Base-by-base conservation (phyloP, 345 rosid species). In the Rubroshorea leprosula region DNA sequence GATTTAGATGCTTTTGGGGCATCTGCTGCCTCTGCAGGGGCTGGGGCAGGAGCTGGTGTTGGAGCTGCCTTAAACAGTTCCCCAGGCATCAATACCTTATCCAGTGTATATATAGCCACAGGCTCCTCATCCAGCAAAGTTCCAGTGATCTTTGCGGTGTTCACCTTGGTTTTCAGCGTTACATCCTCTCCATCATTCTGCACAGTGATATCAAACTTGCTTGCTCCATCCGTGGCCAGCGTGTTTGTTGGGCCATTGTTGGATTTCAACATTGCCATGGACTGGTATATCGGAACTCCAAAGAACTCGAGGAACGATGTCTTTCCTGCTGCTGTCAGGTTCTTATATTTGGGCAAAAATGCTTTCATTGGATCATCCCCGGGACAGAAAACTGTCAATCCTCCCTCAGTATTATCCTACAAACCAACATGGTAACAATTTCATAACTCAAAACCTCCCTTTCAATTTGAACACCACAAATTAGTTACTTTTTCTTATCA, bases 351-450 rank as follows among this genome's bases (percentile, higher is more conserved):
- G 3, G 89, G 97, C 16, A 76, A 66, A 73, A 94, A 90, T 17
- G 81, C 84, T 69, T 87, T 90, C 78, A 90, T 83, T 24, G 95
- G 68, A 61, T 81, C 95, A 38, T 94, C 99, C 51, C 80, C 65
- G 23, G 99, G 99, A 75, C 99, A 94, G 67, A 90, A 90, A 68
- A 83, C 89, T n/a, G 99, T 90, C 72, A 94, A 77, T 64, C 99
- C 99, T 78, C 97, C 96, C 19, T 69, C 83, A 24, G 76, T 21
- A 66, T 63, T 77, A 57, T 78, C 91, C 99, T 93, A 82, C 29
- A 58, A 61, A n/a, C 19, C 9, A 49, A 47, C 16, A 48, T 19
- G 4, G 16, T 53, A 55, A 39, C 21, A 17, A 18, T 16, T 59
- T 49, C 45, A 31, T 31, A n/a, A 14, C n/a, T n/a, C n/a, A n/a